Conservation (phyloP, 306 rosid species). For the Heteromeles arbutifolia region DNA sequence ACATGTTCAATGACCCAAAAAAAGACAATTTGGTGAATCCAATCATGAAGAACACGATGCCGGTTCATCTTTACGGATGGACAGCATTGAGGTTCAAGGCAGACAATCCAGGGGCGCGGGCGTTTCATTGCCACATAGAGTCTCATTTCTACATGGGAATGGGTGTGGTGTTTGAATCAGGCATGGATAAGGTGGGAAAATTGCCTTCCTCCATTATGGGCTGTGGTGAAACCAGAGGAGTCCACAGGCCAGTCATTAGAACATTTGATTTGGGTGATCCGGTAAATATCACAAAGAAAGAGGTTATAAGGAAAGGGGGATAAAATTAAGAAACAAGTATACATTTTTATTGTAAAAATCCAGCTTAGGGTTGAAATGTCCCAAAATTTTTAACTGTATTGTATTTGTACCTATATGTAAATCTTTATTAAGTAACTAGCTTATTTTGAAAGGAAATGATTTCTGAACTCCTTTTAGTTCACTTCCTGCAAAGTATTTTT, state of each 20-base stretch:
- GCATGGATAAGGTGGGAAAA: slow-evolving; percentile 51
- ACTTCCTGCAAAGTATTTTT: no score
- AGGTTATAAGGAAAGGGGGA: background rate
- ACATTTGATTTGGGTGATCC: background rate
- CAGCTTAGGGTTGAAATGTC: background rate
- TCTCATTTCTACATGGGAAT: slow-evolving; percentile 84
- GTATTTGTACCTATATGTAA: no score
- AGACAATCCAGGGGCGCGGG: slow-evolving; percentile 83
- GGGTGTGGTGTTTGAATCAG: slow-evolving; percentile 87
- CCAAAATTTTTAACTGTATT: background rate
- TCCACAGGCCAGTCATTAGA: slow-evolving; percentile 19
- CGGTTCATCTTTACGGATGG: slow-evolving; percentile 72
- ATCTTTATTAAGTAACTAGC: no score
- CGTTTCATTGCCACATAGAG: slow-evolving; percentile 87
- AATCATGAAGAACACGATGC: slow-evolving; percentile 75
- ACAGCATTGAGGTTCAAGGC: slow-evolving; percentile 78
- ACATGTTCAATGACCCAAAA: slow-evolving; percentile 33
- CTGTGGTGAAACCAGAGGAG: slow-evolving; percentile 50
- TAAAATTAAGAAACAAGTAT: background rate
- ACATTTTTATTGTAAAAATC: background rate
- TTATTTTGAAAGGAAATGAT: no score
- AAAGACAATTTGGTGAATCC: slow-evolving; percentile 72
- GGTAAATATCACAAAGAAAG: background rate
- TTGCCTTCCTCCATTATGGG: slow-evolving; percentile 78
- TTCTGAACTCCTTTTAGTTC: no score